phyloP scores from a whole-genome alignment of 805 yeast species.

The Zygoascus ofunaensis region DNA sequence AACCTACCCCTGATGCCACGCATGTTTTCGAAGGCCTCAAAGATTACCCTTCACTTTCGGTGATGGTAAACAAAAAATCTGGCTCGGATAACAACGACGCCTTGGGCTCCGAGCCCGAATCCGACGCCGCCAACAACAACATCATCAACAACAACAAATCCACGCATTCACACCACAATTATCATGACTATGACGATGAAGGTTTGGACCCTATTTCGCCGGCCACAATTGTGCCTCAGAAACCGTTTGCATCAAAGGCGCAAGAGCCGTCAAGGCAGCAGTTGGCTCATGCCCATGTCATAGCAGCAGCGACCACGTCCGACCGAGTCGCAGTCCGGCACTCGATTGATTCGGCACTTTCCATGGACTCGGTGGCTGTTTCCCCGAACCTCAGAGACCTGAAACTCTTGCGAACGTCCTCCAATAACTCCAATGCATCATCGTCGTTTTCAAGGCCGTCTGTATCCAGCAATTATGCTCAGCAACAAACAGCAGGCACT shows the following conservation, averaged over 20 bases:
- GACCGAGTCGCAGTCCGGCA: not conserved
- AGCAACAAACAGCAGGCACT: too few species aligned
- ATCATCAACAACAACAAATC: not conserved
- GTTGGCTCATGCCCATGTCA: not conserved
- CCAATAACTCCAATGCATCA: not conserved
- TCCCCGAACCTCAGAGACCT: not conserved
- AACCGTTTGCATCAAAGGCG: not conserved
- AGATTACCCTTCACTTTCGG: too few species aligned
- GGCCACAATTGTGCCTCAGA: not conserved
- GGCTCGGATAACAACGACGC: too few species aligned
- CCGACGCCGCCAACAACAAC: not conserved
- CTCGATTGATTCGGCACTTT: slow-evolving; percentile 2
- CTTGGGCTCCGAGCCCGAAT: not conserved
- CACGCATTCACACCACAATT: not conserved
- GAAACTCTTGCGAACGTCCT: not conserved
- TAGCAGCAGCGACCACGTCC: not conserved
- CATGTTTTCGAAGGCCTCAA: too few species aligned
- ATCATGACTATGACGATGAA: not conserved
- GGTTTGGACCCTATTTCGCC: not conserved
- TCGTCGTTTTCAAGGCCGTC: not conserved
- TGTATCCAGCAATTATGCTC: not conserved
- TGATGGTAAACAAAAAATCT: too few species aligned
- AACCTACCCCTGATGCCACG: too few species aligned
- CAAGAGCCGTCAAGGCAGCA: not conserved
- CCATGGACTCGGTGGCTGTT: not conserved